phyloP scores from a whole-genome alignment of 176 grass and related monocot species.

The Phoenix dactylifera region DNA sequence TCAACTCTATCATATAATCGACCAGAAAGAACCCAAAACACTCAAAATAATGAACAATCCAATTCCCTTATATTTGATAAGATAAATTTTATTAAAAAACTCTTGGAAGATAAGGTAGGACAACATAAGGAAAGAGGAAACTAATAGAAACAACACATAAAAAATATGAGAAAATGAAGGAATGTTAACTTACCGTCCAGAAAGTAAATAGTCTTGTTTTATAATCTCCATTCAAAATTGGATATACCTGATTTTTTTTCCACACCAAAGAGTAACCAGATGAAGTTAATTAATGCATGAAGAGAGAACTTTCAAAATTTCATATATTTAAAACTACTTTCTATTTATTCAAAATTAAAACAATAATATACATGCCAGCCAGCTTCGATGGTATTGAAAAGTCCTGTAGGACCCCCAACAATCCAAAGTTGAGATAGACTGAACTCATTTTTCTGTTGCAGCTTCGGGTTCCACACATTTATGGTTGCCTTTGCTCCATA shows the following conservation, averaged over 20 bases:
- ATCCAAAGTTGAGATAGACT: constrained; percentile 11
- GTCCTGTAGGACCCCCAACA: not conserved
- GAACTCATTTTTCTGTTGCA: constrained; percentile 8
- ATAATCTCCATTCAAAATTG: constrained; percentile 10
- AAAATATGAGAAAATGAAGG: not conserved
- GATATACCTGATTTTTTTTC: constrained; percentile 1
- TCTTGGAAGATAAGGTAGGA: not conserved
- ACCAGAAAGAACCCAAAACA: too few species aligned
- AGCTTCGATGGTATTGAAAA: constrained; percentile 9
- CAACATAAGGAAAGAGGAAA: not conserved
- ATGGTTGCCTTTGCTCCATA: constrained; percentile 6
- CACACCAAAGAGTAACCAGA: too few species aligned
- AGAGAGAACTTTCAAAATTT: too few species aligned
- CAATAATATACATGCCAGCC: too few species aligned
- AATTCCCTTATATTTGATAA: too few species aligned
- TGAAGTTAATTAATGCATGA: too few species aligned
- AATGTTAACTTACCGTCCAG: constrained; percentile 10
- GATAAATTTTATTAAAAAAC: not conserved
- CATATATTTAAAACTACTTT: too few species aligned
- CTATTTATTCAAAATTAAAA: too few species aligned
- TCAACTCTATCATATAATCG: too few species aligned
- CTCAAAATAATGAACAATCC: not conserved
- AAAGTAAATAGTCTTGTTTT: constrained; percentile 12
- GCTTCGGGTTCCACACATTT: constrained; percentile 6
- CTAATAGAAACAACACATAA: not conserved